Evolutionary conservation across 1,284 basidiomycete species (phyloP).

Genomic region (Ustilago crameri): DNA sequence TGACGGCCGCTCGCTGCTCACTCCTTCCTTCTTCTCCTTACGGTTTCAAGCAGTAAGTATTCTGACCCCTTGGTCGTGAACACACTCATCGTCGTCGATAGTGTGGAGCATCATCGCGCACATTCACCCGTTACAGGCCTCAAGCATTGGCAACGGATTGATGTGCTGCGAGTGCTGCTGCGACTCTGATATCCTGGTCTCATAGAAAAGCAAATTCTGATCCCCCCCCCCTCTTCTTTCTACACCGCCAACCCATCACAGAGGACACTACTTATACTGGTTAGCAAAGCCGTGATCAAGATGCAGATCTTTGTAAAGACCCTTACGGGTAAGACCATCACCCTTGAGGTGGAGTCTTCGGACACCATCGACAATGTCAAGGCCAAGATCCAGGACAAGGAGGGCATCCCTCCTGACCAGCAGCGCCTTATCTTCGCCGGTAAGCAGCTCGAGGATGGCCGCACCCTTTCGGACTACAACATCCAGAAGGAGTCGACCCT

Average conservation of each 20-base stretch:
- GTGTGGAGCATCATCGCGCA: background rate
- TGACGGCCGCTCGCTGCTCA: conserved; percentile 12
- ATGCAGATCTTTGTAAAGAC: conserved; percentile 68
- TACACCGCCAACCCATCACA: conserved; percentile 3
- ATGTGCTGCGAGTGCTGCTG: background rate
- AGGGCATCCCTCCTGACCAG: conserved; percentile 90
- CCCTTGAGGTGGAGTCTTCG: conserved; percentile 69
- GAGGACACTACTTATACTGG: conserved; percentile 64
- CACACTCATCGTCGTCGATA: background rate
- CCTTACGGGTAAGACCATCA: conserved; percentile 69
- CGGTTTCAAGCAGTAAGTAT: conserved; percentile 54
- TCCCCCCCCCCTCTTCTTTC: conserved; percentile 1
- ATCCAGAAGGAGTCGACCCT: conserved; percentile 76
- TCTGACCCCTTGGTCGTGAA: conserved; percentile 11
- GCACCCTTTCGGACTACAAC: conserved; percentile 75
- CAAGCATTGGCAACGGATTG: too few species aligned
- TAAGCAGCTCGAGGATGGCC: conserved; percentile 82
- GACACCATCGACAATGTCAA: conserved; percentile 69
- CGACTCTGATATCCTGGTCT: background rate
- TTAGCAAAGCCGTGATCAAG: conserved; percentile 58
- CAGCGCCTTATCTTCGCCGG: conserved; percentile 98
- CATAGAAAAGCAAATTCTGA: conserved; percentile 7
- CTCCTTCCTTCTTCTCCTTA: conserved; percentile 36
- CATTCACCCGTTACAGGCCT: too few species aligned
- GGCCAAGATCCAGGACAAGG: conserved; percentile 73